A percentile compares a stretch with the other conserved stretches of the same genome.
phyloP scores from a whole-genome alignment of 2,329 filamentous ascomycete species.

The Colletotrichum chlorophyti region DNA sequence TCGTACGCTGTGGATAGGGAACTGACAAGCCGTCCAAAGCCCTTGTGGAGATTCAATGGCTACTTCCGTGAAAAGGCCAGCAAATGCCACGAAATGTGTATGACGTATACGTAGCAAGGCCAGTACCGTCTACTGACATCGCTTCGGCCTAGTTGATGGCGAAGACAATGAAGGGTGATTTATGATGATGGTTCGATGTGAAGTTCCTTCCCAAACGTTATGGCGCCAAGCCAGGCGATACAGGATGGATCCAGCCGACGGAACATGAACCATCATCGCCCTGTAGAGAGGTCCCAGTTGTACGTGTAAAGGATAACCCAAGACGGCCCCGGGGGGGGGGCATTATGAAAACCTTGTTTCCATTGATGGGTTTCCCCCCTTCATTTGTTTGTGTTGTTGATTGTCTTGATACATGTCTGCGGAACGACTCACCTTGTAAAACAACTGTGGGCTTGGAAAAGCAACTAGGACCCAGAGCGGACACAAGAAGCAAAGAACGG shows the following conservation, averaged over 20 bases:
- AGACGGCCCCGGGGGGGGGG: background rate
- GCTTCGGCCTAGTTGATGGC: too few relatives aligned
- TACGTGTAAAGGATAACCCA: background rate
- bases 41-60: background rate
- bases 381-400: conserved; percentile 15
- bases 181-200: conserved; percentile 3
- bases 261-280: background rate
- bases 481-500: conserved; percentile 10
- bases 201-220: conserved; percentile 4
- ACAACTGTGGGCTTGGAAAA: background rate
- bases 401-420: conserved; percentile 14
- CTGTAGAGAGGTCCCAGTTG: too few relatives aligned
- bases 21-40: too few relatives aligned
- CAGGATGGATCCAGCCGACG: background rate
- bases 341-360: background rate
- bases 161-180: too few relatives aligned
- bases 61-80: too few relatives aligned
- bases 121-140: too few relatives aligned
- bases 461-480: conserved; percentile 1
- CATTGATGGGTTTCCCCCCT: too few relatives aligned
- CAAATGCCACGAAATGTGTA: too few relatives aligned
- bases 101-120: too few relatives aligned
- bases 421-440: conserved; percentile 8
- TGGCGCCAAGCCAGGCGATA: background rate
- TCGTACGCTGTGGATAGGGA: background rate